phyloP scores from a whole-genome alignment of 1,284 basidiomycete species.

The Puccinia horiana region DNA sequence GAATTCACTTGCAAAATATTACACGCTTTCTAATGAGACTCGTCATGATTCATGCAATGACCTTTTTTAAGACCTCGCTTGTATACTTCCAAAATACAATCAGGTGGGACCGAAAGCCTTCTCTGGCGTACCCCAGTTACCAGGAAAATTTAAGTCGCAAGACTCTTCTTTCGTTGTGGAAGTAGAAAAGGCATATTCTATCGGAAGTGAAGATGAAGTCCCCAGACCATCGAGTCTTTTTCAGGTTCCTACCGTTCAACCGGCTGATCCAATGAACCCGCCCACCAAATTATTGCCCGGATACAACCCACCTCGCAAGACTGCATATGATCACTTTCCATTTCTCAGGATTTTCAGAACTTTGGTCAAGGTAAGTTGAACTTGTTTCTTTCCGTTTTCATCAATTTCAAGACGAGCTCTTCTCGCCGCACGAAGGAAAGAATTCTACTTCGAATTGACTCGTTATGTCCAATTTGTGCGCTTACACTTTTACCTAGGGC shows the following conservation, averaged over 20 bases:
- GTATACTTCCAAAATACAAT: slow-evolving; percentile 45
- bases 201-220: background rate
- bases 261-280: slow-evolving; percentile 37
- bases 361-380: slow-evolving; percentile 7
- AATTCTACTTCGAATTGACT: background rate
- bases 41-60: background rate
- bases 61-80: slow-evolving; percentile 17
- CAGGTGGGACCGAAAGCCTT: slow-evolving; percentile 8
- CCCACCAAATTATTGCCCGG: slow-evolving; percentile 18
- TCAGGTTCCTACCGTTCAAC: background rate
- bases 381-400: background rate
- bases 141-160: background rate
- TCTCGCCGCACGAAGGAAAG: background rate
- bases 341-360: slow-evolving; percentile 27
- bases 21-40: background rate
- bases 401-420: background rate
- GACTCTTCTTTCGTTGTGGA: background rate
- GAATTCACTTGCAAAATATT: background rate
- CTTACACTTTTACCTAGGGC: background rate
- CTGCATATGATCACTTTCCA: slow-evolving; percentile 27
- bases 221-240: slow-evolving; percentile 8
- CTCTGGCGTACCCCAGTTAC: slow-evolving; percentile 7
- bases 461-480: background rate
- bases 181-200: slow-evolving; percentile 14
- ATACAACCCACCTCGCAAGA: slow-evolving; percentile 33